Conservation (phyloP, 257 asterid species). For the Solanum habrochaites region DNA sequence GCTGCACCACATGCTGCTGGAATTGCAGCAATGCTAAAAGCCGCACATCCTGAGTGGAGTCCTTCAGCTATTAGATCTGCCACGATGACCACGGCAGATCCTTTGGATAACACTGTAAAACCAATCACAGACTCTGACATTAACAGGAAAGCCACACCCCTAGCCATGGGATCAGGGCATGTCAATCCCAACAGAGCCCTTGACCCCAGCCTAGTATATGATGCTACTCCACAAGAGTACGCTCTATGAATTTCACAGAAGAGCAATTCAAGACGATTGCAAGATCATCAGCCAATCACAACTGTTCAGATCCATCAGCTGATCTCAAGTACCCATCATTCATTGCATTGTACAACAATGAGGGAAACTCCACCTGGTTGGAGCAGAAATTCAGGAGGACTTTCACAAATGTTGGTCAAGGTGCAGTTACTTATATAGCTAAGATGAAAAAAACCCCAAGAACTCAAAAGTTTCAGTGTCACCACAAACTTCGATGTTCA, state of each 20-base stretch:
- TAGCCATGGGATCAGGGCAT: slow-evolving; percentile 13
- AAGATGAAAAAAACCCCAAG: background rate
- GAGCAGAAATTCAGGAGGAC: slow-evolving; percentile 1
- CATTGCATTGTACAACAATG: background rate
- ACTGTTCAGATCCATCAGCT: background rate
- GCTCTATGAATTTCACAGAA: slow-evolving; percentile 12
- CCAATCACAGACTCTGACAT: background rate
- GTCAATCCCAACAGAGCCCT: slow-evolving; percentile 10
- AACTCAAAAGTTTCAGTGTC: background rate
- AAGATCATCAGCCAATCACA: background rate
- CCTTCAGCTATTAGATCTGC: slow-evolving; percentile 10
- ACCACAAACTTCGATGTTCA: background rate
- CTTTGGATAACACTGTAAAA: slow-evolving; percentile 1
- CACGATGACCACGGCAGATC: slow-evolving; percentile 9
- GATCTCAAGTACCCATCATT: slow-evolving; percentile 18
- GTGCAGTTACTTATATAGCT: background rate
- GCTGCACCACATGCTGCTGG: slow-evolving; percentile 1
- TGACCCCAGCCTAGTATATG: slow-evolving; percentile 15
- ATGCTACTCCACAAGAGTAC: slow-evolving; percentile 11
- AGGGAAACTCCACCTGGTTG: background rate
- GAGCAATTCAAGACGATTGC: slow-evolving; percentile 3
- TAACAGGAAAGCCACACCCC: slow-evolving; percentile 1
- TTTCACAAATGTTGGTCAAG: slow-evolving; percentile 11
- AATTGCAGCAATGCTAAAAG: slow-evolving; percentile 3
- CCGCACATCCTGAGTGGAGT: background rate